Evolutionary conservation across 768 basidiomycete species (phyloP).

Genomic region (Flagelloscypha sp.): DNA sequence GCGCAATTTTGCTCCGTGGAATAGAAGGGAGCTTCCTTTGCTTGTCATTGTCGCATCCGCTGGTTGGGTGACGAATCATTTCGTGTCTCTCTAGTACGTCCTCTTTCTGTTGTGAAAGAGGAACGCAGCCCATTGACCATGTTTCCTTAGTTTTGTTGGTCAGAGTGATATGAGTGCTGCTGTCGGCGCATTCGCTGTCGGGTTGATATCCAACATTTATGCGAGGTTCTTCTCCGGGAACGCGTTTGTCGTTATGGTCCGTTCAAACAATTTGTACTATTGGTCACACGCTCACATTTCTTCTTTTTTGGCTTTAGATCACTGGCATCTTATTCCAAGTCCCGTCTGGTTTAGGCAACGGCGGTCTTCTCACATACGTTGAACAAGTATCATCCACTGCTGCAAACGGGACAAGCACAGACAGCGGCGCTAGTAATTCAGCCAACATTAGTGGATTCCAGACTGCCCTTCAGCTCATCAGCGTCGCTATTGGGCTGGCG

Average conservation of each 20-base stretch:
- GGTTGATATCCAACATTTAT: constrained; percentile 70
- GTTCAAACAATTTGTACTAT: constrained; percentile 11
- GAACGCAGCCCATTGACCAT: no score
- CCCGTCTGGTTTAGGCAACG: constrained; percentile 72
- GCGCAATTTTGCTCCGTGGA: constrained; percentile 54
- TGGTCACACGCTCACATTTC: neutral
- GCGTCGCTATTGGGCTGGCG: constrained; percentile 71
- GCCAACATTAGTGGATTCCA: constrained; percentile 66
- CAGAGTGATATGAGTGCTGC: constrained; percentile 75
- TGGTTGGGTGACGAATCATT: constrained; percentile 78
- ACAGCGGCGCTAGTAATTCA: constrained; percentile 15
- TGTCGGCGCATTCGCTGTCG: constrained; percentile 76
- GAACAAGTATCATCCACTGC: constrained; percentile 45
- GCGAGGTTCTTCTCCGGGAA: constrained; percentile 66
- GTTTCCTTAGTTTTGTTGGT: constrained; percentile 54
- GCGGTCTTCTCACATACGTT: constrained; percentile 69
- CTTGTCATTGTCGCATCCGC: constrained; percentile 52
- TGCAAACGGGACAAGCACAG: constrained; percentile 20
- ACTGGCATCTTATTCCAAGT: constrained; percentile 82
- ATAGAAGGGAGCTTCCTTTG: constrained; percentile 48
- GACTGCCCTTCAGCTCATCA: constrained; percentile 68
- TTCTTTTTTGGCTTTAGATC: constrained; percentile 26
- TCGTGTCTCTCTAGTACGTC: no score
- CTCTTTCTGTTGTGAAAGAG: no score
- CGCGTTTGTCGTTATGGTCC: constrained; percentile 76